A percentile compares a stretch with the other conserved stretches of the same genome.
phyloP scores from a whole-genome alignment of 208 protist species.

The Crithidia brevicula region DNA sequence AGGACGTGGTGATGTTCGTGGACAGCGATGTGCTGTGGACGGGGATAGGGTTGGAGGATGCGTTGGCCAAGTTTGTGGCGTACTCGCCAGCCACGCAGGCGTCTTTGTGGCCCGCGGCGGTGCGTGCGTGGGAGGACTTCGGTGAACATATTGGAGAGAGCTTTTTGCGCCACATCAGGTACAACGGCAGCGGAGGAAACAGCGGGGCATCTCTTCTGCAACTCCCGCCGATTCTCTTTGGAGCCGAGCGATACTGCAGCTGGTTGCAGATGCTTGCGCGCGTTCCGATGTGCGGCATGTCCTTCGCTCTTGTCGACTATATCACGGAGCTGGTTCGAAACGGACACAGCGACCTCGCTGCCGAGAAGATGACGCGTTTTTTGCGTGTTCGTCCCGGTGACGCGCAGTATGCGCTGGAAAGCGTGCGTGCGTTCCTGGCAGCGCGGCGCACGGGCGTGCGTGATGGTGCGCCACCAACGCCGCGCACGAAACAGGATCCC shows the following conservation, averaged over 20 bases:
- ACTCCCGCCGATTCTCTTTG: conserved; percentile 36
- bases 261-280: conserved; percentile 7
- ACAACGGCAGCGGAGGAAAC: not conserved
- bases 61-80: conserved; percentile 34
- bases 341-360: not conserved
- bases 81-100: conserved; percentile 28
- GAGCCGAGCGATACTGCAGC: conserved; percentile 32
- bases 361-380: not conserved
- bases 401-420: not conserved
- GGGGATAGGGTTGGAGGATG: conserved; percentile 31
- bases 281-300: not conserved
- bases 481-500: not conserved
- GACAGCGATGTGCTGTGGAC: conserved; percentile 44
- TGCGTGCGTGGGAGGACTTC: conserved; percentile 52
- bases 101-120: conserved; percentile 34
- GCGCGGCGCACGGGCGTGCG: not conserved
- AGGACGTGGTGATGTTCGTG: conserved; percentile 38
- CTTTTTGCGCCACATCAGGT: conserved; percentile 20
- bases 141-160: conserved; percentile 18
- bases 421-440: not conserved
- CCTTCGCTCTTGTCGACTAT: conserved; percentile 15
- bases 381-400: not conserved
- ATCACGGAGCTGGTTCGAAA: conserved; percentile 16
- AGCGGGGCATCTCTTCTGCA: conserved; percentile 15
- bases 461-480: not conserved